phyloP scores from a whole-genome alignment of 23 red algal species.

The Gracilaria caudata region DNA sequence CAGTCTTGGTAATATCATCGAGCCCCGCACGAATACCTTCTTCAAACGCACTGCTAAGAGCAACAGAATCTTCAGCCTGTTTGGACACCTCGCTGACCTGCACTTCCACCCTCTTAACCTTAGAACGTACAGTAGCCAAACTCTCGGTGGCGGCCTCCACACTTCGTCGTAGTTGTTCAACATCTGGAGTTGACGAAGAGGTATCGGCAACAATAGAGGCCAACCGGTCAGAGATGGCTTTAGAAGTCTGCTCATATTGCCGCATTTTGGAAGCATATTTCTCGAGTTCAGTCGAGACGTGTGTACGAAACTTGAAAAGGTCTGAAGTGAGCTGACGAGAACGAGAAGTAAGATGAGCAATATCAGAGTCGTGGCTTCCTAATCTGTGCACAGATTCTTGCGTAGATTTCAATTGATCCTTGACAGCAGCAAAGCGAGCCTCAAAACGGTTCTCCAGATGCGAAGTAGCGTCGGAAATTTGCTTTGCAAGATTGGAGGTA shows the following conservation, averaged over 20 bases:
- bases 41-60: conserved; percentile 36
- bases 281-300: conserved; percentile 23
- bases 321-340: not conserved
- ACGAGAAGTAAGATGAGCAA: not conserved
- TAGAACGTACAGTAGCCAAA: conserved; percentile 19
- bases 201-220: not conserved
- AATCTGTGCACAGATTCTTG: not conserved
- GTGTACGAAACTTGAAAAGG: not conserved
- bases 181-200: not conserved
- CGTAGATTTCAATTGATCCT: not conserved
- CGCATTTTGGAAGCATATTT: not conserved
- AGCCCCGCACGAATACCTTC: conserved; percentile 33
- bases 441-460: not conserved
- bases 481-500: not conserved
- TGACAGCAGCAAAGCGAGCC: not conserved
- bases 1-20: not conserved
- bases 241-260: conserved; percentile 13
- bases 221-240: not conserved
- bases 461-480: not conserved
- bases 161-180: conserved; percentile 28
- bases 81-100: conserved; percentile 42
- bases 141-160: conserved; percentile 38
- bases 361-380: not conserved
- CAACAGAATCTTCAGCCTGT: conserved; percentile 37
- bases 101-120: conserved; percentile 48